A percentile compares a stretch with the other conserved stretches of the same genome.
These are phyloP conservation scores for Protomyces inouyei DNA, from an alignment of 1,139 yeast species.

Conservation along the genomic window DNA sequence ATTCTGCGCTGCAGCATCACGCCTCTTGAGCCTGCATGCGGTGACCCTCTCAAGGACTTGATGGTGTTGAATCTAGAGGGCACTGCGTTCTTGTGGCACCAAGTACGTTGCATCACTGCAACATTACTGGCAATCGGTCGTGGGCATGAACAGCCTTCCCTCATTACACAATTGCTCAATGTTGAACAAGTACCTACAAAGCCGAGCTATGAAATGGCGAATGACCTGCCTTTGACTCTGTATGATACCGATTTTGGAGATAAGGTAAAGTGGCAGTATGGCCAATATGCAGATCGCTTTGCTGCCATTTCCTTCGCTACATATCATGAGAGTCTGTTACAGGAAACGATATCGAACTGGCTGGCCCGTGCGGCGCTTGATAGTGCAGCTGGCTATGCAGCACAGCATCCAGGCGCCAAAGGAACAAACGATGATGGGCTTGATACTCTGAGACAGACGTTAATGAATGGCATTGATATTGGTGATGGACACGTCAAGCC, in stretches of 20 bases:
- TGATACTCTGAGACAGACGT: conserved; percentile 36
- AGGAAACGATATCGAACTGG: conserved; percentile 34
- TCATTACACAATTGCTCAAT: conserved; percentile 59
- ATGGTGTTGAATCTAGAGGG: conserved; percentile 78
- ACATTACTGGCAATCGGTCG: conserved; percentile 77
- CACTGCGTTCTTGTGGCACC: conserved; percentile 95
- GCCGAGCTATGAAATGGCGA: conserved; percentile 86
- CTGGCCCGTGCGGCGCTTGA: conserved; percentile 40
- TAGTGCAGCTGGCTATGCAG: conserved; percentile 36
- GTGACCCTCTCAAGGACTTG: conserved; percentile 34
- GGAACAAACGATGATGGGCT: conserved; percentile 37
- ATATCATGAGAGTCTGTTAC: conserved; percentile 35
- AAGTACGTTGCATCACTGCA: conserved; percentile 93
- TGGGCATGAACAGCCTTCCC: conserved; percentile 55
- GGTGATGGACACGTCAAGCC: conserved; percentile 72
- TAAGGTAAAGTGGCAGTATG: conserved; percentile 16
- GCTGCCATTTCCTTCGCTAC: conserved; percentile 31
- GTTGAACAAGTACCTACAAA: conserved; percentile 56
- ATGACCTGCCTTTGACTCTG: conserved; percentile 81
- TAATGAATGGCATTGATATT: conserved; percentile 45
- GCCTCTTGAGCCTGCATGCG: conserved; percentile 37
- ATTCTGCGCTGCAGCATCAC: conserved; percentile 53
- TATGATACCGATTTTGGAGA: conserved; percentile 69
- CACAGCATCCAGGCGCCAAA: conserved; percentile 36
- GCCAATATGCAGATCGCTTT: conserved; percentile 31